phyloP scores from a whole-genome alignment of 139 green algal genomes.

The Micractinium conductrix region DNA sequence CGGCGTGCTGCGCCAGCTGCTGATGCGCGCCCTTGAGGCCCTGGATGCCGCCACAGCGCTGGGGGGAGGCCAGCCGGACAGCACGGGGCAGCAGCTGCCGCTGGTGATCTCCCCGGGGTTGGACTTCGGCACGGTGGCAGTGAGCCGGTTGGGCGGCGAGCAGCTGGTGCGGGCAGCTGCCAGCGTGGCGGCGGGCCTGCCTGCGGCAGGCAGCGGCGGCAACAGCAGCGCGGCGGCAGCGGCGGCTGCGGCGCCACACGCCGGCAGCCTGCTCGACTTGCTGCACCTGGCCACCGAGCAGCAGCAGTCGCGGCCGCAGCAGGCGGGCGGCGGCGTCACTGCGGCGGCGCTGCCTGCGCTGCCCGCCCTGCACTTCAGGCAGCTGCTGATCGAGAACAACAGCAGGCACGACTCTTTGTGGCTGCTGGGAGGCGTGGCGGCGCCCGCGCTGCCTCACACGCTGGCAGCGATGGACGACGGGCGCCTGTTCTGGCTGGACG shows the following conservation, averaged over 20 bases:
- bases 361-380: conserved; percentile 6
- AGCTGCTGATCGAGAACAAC: conserved; percentile 14
- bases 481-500: conserved; percentile 31
- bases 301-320: no score
- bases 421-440: conserved; percentile 33
- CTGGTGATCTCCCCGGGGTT: not conserved
- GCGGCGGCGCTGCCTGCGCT: not conserved
- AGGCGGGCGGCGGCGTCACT: no score
- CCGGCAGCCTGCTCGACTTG: conserved; percentile 16
- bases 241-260: not conserved
- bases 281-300: not conserved
- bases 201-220: not conserved
- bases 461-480: conserved; percentile 27
- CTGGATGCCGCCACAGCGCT: not conserved
- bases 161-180: not conserved
- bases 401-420: not conserved
- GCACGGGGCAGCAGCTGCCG: not conserved
- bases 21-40: not conserved
- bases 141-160: not conserved
- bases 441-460: conserved; percentile 24
- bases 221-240: not conserved
- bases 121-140: conserved; percentile 7
- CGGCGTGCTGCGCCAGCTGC: not conserved
- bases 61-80: not conserved
- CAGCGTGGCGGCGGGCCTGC: not conserved